Conservation (phyloP, 2,329 filamentous ascomycete genomes). For the Sclerotiophoma versabilis region DNA sequence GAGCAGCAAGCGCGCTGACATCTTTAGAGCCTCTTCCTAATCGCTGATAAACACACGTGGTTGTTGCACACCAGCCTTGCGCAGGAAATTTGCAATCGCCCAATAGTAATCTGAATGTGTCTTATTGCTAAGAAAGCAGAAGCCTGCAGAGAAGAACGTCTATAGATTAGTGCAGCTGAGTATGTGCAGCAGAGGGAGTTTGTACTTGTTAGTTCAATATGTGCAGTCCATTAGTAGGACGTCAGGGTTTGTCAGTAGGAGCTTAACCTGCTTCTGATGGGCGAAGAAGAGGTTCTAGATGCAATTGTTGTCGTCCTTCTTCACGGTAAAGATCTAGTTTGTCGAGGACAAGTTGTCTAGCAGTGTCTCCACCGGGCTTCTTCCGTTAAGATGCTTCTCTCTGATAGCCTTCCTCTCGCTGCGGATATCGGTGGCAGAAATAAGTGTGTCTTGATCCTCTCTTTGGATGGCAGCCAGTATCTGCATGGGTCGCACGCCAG, state of each 20-base stretch:
- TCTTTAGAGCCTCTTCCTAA: slow-evolving; percentile 21
- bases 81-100: slow-evolving; percentile 21
- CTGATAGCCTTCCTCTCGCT: slow-evolving; percentile 17
- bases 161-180: slow-evolving; percentile 20
- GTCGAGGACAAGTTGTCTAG: slow-evolving; percentile 17
- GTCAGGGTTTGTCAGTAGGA: slow-evolving; percentile 19
- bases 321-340: slow-evolving; percentile 20
- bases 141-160: slow-evolving; percentile 24
- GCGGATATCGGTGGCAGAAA: slow-evolving; percentile 17
- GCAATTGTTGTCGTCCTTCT: slow-evolving; percentile 17
- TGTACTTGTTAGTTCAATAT: slow-evolving; percentile 22
- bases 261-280: slow-evolving; percentile 19
- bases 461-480: slow-evolving; percentile 18
- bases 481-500: slow-evolving; percentile 15
- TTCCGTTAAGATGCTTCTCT: slow-evolving; percentile 15
- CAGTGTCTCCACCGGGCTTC: slow-evolving; percentile 19
- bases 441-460: slow-evolving; percentile 16
- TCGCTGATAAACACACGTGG: slow-evolving; percentile 21
- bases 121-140: slow-evolving; percentile 20
- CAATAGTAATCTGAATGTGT: slow-evolving; percentile 19
- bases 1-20: slow-evolving; percentile 11
- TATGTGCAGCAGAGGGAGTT: slow-evolving; percentile 20
- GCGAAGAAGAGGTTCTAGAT: slow-evolving; percentile 22
- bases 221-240: slow-evolving; percentile 21
- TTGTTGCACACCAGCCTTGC: slow-evolving; percentile 18